Evolutionary conservation across 2,329 filamentous ascomycete species (phyloP).

Genomic region (Colletotrichum sp.): DNA sequence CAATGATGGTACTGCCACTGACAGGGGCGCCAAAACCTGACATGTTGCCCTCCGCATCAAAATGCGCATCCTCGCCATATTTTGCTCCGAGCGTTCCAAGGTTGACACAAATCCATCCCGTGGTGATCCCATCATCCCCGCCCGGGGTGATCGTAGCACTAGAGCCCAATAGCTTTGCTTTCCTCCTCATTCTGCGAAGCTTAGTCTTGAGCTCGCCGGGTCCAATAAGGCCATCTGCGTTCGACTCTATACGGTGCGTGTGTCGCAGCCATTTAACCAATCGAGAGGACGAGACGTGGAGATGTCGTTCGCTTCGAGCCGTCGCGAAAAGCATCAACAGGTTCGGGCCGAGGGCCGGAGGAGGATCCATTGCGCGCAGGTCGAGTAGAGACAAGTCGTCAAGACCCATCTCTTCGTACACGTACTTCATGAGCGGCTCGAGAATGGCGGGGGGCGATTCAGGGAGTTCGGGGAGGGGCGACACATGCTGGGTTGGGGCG

Average conservation of each 20-base stretch:
- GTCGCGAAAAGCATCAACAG: constrained; percentile 93
- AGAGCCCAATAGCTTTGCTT: constrained; percentile 79
- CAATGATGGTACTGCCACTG: constrained; percentile 56
- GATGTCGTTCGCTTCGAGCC: constrained; percentile 88
- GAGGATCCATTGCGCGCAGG: constrained; percentile 81
- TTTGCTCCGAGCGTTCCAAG: constrained; percentile 71
- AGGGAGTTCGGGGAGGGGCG: constrained; percentile 61
- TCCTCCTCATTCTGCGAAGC: constrained; percentile 77
- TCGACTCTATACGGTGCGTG: constrained; percentile 72
- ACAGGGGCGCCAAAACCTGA: constrained; percentile 74
- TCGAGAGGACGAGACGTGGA: constrained; percentile 90
- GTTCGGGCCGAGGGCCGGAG: constrained; percentile 84
- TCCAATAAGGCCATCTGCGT: constrained; percentile 87
- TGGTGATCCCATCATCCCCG: constrained; percentile 84
- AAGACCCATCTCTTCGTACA: constrained; percentile 84
- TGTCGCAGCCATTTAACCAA: constrained; percentile 84
- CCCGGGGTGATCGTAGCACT: constrained; percentile 66
- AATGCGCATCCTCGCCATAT: constrained; percentile 44
- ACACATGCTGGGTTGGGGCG: constrained; percentile 49
- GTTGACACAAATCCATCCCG: constrained; percentile 96
- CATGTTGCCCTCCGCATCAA: constrained; percentile 59
- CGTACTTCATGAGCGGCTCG: constrained; percentile 73
- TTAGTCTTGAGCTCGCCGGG: constrained; percentile 91
- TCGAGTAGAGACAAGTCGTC: constrained; percentile 83
- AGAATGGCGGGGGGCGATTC: constrained; percentile 73